Conservation (phyloP, 495 filamentous ascomycete genomes). For the Poronia punctata region DNA sequence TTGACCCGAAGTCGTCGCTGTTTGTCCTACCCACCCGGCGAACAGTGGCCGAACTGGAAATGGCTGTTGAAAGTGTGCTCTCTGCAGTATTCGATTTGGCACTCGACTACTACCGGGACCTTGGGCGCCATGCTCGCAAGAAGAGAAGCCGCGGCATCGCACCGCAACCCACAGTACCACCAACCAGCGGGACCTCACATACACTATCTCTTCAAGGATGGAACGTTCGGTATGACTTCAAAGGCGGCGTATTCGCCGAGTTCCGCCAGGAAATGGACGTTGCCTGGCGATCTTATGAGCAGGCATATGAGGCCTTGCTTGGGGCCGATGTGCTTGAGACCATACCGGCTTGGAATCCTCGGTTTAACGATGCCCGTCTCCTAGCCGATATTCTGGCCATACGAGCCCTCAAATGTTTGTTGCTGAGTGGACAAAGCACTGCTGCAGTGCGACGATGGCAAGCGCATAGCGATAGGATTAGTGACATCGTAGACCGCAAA, state of each 20-base stretch:
- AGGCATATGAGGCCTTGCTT: slow-evolving; percentile 75
- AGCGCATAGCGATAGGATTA: slow-evolving; percentile 59
- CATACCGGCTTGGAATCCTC: slow-evolving; percentile 76
- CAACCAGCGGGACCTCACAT: slow-evolving; percentile 73
- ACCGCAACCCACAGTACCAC: slow-evolving; percentile 77
- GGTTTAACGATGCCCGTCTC: slow-evolving; percentile 79
- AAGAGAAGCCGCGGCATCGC: slow-evolving; percentile 69
- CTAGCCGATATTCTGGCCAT: slow-evolving; percentile 73
- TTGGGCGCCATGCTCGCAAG: slow-evolving; percentile 79
- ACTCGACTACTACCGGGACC: slow-evolving; percentile 82
- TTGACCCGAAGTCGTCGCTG: slow-evolving; percentile 69
- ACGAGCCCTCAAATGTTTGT: slow-evolving; percentile 68
- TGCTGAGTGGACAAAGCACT: slow-evolving; percentile 69
- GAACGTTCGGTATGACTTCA: slow-evolving; percentile 90
- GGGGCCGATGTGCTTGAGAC: slow-evolving; percentile 75
- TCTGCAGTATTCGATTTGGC: slow-evolving; percentile 58
- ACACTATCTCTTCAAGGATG: slow-evolving; percentile 78
- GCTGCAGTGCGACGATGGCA: slow-evolving; percentile 71
- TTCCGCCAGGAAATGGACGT: slow-evolving; percentile 86
- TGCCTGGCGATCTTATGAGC: slow-evolving; percentile 73
- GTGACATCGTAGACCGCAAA: slow-evolving; percentile 68
- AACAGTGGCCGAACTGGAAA: slow-evolving; percentile 51
- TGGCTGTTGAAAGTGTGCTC: slow-evolving; percentile 51
- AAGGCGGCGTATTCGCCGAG: slow-evolving; percentile 81
- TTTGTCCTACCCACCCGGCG: slow-evolving; percentile 46